Evolutionary conservation across 169 alveolate genomes (phyloP).

Genomic region (Miamiensis avidus): DNA sequence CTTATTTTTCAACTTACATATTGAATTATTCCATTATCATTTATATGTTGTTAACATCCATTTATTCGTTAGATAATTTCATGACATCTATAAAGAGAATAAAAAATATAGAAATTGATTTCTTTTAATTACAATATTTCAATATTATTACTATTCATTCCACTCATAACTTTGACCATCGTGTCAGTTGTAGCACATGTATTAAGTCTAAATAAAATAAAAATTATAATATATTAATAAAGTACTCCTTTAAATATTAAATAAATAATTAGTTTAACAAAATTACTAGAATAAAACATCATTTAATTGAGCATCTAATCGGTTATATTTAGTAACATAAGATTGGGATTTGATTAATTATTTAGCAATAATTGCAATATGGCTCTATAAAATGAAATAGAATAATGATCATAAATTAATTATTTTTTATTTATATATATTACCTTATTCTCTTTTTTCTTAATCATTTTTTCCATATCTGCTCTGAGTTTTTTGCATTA

Average conservation of each 20-base stretch:
- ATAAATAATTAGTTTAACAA: background rate
- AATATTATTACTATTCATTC: constrained; percentile 25
- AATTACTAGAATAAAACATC: constrained; percentile 47
- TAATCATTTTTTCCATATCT: constrained; percentile 38
- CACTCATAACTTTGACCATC: constrained; percentile 40
- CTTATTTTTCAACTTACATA: constrained; percentile 40
- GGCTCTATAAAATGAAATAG: constrained; percentile 8
- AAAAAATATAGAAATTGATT: too few species aligned
- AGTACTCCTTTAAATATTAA: background rate
- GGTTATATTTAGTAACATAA: constrained; percentile 29
- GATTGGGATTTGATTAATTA: constrained; percentile 17
- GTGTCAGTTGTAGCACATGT: constrained; percentile 52
- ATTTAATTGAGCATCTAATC: constrained; percentile 46
- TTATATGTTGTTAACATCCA: constrained; percentile 44
- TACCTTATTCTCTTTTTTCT: constrained; percentile 47
- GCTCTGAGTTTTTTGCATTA: constrained; percentile 20
- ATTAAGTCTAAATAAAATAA: constrained; percentile 24
- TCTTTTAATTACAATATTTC: too few species aligned
- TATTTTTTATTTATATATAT: background rate
- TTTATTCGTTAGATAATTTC: constrained; percentile 35
- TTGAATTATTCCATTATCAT: constrained; percentile 35
- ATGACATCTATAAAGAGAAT: constrained; percentile 16
- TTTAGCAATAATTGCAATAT: constrained; percentile 27
- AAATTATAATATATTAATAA: background rate
- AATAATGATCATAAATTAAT: background rate